These are phyloP conservation scores for Drechslerella coelobrocha DNA, from an alignment of 2,329 filamentous ascomycete species.

Conservation along the genomic window DNA sequence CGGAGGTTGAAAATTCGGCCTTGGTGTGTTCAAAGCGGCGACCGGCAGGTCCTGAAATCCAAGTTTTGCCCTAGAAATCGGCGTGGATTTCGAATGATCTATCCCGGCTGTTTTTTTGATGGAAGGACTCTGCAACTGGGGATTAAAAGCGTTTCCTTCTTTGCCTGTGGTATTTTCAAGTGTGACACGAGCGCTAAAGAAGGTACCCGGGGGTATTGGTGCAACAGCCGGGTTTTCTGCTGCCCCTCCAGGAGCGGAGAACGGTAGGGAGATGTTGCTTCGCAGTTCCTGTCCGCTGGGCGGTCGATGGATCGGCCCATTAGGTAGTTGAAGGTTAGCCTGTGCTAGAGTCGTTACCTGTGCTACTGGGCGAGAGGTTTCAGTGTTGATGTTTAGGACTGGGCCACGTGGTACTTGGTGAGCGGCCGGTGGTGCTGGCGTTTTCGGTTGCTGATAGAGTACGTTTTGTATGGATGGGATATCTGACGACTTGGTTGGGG, in stretches of 20 bases:
- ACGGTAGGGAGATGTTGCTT: slow-evolving; percentile 21
- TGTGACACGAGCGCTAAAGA: slow-evolving; percentile 53
- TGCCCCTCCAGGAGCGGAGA: slow-evolving; percentile 40
- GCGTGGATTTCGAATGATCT: slow-evolving; percentile 55
- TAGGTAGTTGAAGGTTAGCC: slow-evolving; percentile 1
- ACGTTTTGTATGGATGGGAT: not conserved
- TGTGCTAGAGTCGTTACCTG: slow-evolving; percentile 24
- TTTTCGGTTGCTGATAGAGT: slow-evolving; percentile 11
- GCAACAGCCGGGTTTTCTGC: slow-evolving; percentile 35
- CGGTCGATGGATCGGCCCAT: slow-evolving; percentile 19
- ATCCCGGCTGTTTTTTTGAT: slow-evolving; percentile 55
- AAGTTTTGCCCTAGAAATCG: slow-evolving; percentile 52
- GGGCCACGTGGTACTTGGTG: slow-evolving; percentile 2
- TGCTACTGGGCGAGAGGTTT: slow-evolving; percentile 40
- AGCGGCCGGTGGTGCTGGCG: not conserved
- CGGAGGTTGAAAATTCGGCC: slow-evolving; percentile 54
- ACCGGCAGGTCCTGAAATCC: slow-evolving; percentile 43
- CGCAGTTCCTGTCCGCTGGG: slow-evolving; percentile 23
- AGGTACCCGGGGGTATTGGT: slow-evolving; percentile 51
- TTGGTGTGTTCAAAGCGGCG: slow-evolving; percentile 19
- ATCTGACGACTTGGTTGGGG: not conserved
- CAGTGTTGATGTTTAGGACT: slow-evolving; percentile 15
- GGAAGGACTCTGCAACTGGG: slow-evolving; percentile 53
- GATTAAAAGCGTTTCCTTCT: slow-evolving; percentile 52
- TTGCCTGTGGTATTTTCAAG: slow-evolving; percentile 50